These are phyloP conservation scores for Ogataea polymorpha DNA, from an alignment of 805 yeast genomes.

Conservation along the genomic window DNA sequence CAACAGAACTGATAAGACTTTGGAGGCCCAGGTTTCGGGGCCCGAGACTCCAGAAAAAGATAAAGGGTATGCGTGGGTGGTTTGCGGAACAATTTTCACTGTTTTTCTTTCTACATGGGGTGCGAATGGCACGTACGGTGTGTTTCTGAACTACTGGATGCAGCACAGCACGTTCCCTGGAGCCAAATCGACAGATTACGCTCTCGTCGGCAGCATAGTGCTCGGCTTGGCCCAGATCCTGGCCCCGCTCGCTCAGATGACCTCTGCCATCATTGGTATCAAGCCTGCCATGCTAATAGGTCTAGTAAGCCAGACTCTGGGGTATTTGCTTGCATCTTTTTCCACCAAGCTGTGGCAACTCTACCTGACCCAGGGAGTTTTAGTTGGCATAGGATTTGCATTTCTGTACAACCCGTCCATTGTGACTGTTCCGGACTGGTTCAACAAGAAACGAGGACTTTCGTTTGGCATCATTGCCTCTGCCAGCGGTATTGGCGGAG, in stretches of 20 bases:
- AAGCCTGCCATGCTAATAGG: slow-evolving; percentile 34
- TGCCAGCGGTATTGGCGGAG: slow-evolving; percentile 47
- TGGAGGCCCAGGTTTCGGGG: not conserved
- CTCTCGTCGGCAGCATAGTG: slow-evolving; percentile 53
- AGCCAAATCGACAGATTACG: slow-evolving; percentile 54
- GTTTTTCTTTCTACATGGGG: slow-evolving; percentile 64
- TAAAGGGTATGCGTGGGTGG: slow-evolving; percentile 65
- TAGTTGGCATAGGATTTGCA: slow-evolving; percentile 51
- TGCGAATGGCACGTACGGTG: slow-evolving; percentile 58
- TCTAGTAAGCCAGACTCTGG: slow-evolving; percentile 41
- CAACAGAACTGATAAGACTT: slow-evolving; percentile 11
- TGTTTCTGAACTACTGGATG: slow-evolving; percentile 53
- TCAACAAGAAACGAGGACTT: slow-evolving; percentile 43
- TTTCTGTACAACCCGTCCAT: slow-evolving; percentile 49
- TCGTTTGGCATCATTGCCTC: slow-evolving; percentile 39
- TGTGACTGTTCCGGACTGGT: slow-evolving; percentile 56
- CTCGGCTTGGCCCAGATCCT: slow-evolving; percentile 24
- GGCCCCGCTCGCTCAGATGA: slow-evolving; percentile 22
- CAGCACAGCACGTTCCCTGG: slow-evolving; percentile 47
- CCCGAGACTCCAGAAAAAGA: slow-evolving; percentile 33
- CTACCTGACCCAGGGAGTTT: slow-evolving; percentile 50
- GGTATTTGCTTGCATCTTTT: slow-evolving; percentile 50
- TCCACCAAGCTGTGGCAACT: slow-evolving; percentile 47
- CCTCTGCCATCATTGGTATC: slow-evolving; percentile 23
- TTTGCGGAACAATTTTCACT: slow-evolving; percentile 41